Evolutionary conservation across 2,329 filamentous ascomycete species (phyloP).

Genomic region (Neofusicoccum kwambonambiense): DNA sequence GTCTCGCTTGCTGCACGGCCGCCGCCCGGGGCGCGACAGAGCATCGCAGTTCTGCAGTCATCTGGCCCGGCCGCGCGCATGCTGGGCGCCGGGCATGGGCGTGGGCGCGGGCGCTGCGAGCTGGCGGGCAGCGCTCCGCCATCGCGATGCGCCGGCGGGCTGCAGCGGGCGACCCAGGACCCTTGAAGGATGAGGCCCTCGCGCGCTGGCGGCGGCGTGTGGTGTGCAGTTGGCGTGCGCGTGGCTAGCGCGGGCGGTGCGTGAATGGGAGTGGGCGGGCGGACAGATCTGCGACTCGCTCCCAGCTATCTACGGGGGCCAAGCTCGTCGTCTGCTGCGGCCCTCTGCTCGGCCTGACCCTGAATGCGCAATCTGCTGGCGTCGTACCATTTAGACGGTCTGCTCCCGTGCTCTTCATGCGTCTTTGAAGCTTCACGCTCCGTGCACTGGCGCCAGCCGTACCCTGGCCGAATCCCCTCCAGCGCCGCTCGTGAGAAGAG

Average conservation of each 20-base stretch:
- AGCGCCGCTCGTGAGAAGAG: constrained; percentile 16
- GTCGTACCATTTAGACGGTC: constrained; percentile 18
- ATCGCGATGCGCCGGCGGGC: constrained; percentile 3
- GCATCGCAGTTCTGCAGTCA: neutral
- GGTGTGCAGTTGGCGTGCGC: constrained; percentile 9
- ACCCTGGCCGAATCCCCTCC: constrained; percentile 2
- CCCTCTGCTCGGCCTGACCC: constrained; percentile 17
- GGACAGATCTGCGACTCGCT: constrained; percentile 16
- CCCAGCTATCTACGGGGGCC: constrained; percentile 14
- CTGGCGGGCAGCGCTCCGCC: neutral
- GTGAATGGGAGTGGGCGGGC: neutral
- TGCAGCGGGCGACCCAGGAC: neutral
- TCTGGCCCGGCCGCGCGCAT: neutral
- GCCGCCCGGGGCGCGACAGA: neutral
- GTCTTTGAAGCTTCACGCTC: constrained; percentile 14
- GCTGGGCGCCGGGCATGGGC: neutral
- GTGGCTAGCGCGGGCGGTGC: neutral
- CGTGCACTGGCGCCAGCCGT: constrained; percentile 14
- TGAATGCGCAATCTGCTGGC: constrained; percentile 17
- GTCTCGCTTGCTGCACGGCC: constrained; percentile 15
- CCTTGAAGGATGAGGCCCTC: neutral
- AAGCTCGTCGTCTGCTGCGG: constrained; percentile 14
- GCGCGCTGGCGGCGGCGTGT: neutral
- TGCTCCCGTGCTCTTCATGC: constrained; percentile 18
- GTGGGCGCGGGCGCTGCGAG: neutral